These are phyloP conservation scores for Phlyctochytrium bullatum DNA, from an alignment of 192 early-diverging fungal species.

Conservation along the genomic window DNA sequence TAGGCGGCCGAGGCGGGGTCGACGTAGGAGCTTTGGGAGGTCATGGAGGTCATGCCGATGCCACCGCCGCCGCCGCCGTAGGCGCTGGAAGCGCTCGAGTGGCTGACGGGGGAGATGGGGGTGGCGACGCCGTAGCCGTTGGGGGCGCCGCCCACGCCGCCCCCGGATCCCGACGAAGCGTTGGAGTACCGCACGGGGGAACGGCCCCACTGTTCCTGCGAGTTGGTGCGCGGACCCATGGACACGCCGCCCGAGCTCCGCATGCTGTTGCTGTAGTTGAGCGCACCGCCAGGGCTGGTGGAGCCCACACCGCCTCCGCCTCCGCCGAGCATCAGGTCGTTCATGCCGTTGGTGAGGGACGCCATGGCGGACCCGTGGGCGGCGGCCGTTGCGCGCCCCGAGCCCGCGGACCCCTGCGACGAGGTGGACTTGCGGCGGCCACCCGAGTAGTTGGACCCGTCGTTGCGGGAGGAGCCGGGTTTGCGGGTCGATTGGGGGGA, in stretches of 20 bases:
- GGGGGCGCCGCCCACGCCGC: neutral
- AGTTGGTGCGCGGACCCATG: neutral
- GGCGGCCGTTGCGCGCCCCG: no score
- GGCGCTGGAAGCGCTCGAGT: no score
- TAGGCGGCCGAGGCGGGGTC: neutral
- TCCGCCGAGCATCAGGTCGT: neutral
- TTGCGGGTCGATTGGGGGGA: no score
- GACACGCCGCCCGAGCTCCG: neutral
- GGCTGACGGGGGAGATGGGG: neutral
- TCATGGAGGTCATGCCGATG: no score
- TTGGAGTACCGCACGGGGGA: neutral
- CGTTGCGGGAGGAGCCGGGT: neutral
- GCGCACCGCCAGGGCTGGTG: neutral
- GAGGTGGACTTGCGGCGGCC: neutral
- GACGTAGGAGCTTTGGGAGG: neutral
- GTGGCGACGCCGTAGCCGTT: neutral
- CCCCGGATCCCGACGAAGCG: neutral
- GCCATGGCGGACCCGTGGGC: neutral
- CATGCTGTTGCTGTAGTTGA: neutral
- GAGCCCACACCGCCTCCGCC: neutral
- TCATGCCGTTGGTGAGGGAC: neutral
- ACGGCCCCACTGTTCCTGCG: neutral
- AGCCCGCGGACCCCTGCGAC: neutral
- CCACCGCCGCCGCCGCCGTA: neutral
- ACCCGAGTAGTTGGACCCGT: neutral